A percentile compares a stretch with the other conserved stretches of the same genome.
Evolutionary conservation across 768 basidiomycete species (phyloP).

Genomic region (Lactarius vividus): DNA sequence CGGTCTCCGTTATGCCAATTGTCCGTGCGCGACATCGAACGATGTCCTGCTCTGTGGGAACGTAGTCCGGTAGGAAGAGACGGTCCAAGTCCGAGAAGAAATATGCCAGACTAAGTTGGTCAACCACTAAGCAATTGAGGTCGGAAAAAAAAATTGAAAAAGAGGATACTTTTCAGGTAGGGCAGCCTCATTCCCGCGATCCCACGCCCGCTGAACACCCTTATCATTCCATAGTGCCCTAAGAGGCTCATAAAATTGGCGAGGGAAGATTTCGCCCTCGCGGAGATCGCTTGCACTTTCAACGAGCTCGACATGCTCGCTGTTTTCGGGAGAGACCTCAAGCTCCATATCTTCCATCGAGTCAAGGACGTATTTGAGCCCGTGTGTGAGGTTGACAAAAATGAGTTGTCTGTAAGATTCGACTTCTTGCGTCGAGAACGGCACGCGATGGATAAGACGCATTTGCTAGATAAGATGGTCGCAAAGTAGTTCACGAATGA

Average conservation of each 20-base stretch:
- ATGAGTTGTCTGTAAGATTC: slow-evolving; percentile 90
- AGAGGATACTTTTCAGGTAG: slow-evolving; percentile 81
- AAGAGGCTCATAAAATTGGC: slow-evolving; percentile 62
- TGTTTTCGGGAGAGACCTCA: slow-evolving; percentile 60
- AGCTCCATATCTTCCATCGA: slow-evolving; percentile 90
- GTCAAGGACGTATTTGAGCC: slow-evolving; percentile 78
- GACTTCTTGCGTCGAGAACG: slow-evolving; percentile 78
- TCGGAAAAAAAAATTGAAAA: slow-evolving; percentile 5
- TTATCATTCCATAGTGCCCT: slow-evolving; percentile 73
- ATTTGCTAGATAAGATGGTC: slow-evolving; percentile 68
- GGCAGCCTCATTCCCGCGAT: slow-evolving; percentile 85
- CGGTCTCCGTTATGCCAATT: slow-evolving; percentile 88
- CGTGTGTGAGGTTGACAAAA: slow-evolving; percentile 88
- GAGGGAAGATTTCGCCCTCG: slow-evolving; percentile 80
- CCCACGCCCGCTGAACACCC: slow-evolving; percentile 71
- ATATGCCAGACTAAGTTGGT: slow-evolving; percentile 53
- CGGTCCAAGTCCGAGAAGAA: slow-evolving; percentile 80
- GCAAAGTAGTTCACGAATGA: not conserved
- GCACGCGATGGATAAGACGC: slow-evolving; percentile 88
- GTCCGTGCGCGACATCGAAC: slow-evolving; percentile 83
- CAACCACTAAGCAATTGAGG: slow-evolving; percentile 15
- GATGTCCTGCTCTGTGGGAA: slow-evolving; percentile 84
- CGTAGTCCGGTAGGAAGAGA: slow-evolving; percentile 69
- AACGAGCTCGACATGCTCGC: slow-evolving; percentile 56
- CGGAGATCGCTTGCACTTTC: slow-evolving; percentile 67